Percentiles rank a stretch among this genome's conserved stretches.
phyloP scores from a whole-genome alignment of 169 alveolate species.

The Plasmodium malariae region DNA sequence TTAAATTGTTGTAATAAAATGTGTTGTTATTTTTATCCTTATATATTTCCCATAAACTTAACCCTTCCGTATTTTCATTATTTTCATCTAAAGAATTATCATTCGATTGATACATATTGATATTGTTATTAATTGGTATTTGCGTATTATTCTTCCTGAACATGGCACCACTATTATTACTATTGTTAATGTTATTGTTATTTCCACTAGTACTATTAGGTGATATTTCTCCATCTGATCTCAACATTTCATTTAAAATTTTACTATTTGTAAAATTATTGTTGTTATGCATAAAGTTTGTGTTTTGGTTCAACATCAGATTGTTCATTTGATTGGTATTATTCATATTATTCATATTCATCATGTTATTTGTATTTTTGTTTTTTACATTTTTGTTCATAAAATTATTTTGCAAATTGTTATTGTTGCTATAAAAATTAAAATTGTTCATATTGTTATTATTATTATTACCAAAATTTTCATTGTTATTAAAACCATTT shows the following conservation, averaged over 20 bases:
- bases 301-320: slow-evolving; percentile 24
- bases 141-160: slow-evolving; percentile 29
- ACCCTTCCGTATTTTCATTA: slow-evolving; percentile 80
- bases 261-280: slow-evolving; percentile 9
- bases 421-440: slow-evolving; percentile 29
- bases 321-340: neutral
- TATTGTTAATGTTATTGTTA: neutral
- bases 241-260: neutral
- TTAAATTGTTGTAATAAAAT: slow-evolving; percentile 87
- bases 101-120: slow-evolving; percentile 20
- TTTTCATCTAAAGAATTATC: slow-evolving; percentile 69
- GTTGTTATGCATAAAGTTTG: slow-evolving; percentile 9
- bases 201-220: neutral
- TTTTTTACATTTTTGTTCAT: slow-evolving; percentile 46
- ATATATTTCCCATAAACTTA: slow-evolving; percentile 86
- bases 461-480: neutral
- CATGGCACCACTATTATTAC: slow-evolving; percentile 2
- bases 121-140: slow-evolving; percentile 6
- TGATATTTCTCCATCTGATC: slow-evolving; percentile 11
- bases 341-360: neutral
- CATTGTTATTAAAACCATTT: slow-evolving; percentile 11
- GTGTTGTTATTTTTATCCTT: slow-evolving; percentile 81
- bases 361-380: slow-evolving; percentile 28
- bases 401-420: slow-evolving; percentile 5
- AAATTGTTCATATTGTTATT: slow-evolving; percentile 31